phyloP scores from a whole-genome alignment of 2,329 filamentous ascomycete species.

The Colletotrichum graminicola region DNA sequence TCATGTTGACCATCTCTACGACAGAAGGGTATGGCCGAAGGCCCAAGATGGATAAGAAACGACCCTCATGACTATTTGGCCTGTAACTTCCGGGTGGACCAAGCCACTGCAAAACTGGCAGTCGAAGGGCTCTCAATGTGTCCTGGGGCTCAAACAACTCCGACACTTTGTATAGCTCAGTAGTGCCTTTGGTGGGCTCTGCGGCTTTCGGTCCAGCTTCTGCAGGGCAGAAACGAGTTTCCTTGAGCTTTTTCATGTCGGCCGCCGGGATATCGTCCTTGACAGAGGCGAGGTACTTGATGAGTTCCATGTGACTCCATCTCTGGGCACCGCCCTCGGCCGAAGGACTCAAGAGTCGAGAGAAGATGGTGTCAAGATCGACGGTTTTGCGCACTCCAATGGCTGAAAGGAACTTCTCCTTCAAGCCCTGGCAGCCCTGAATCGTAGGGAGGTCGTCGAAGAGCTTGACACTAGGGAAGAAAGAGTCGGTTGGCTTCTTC shows the following conservation, averaged over 20 bases:
- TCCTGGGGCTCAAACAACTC: constrained; percentile 87
- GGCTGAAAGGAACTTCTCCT: constrained; percentile 87
- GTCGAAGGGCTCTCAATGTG: constrained; percentile 73
- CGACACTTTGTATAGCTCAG: constrained; percentile 75
- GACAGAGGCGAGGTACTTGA: constrained; percentile 94
- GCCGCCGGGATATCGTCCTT: constrained; percentile 86
- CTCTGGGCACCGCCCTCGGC: constrained; percentile 67
- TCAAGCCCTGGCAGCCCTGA: constrained; percentile 80
- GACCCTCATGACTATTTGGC: constrained; percentile 76
- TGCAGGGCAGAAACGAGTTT: constrained; percentile 85
- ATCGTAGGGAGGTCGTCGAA: constrained; percentile 94
- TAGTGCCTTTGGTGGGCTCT: constrained; percentile 65
- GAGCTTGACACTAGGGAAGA: constrained; percentile 92
- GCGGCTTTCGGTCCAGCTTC: constrained; percentile 71
- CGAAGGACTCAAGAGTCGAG: constrained; percentile 78
- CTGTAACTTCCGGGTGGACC: constrained; percentile 73
- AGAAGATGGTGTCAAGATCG: constrained; percentile 93
- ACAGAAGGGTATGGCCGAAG: constrained; percentile 79
- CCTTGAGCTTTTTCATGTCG: constrained; percentile 82
- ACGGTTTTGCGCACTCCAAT: constrained; percentile 95
- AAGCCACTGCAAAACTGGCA: constrained; percentile 88
- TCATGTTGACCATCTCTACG: constrained; percentile 81
- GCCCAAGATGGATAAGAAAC: constrained; percentile 80
- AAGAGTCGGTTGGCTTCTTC: constrained; percentile 86
- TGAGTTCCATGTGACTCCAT: constrained; percentile 94